These are phyloP conservation scores for Patellaria atrata DNA, from an alignment of 495 filamentous ascomycete species.

Conservation along the genomic window DNA sequence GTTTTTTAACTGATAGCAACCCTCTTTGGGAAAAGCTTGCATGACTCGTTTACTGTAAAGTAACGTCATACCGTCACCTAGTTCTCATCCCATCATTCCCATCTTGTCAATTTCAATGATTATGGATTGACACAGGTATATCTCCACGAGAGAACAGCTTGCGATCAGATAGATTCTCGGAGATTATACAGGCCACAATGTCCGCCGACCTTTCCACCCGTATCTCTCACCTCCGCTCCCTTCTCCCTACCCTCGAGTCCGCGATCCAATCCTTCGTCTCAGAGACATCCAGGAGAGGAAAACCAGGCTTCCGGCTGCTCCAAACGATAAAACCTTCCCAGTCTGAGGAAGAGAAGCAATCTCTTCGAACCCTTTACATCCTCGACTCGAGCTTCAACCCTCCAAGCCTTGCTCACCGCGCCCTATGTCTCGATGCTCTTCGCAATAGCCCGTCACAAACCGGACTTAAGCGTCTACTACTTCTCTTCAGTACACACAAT, in stretches of 20 bases:
- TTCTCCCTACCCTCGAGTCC: constrained; percentile 19
- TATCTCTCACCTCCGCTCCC: constrained; percentile 10
- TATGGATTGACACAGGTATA: no score
- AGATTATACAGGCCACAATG: no score
- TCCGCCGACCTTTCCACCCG: constrained; percentile 11
- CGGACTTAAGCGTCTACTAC: constrained; percentile 43
- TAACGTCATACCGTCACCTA: no score
- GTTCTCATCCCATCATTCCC: no score
- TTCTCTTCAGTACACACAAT: constrained; percentile 81
- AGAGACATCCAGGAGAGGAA: constrained; percentile 37
- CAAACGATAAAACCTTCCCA: constrained; percentile 33
- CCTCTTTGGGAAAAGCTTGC: no score
- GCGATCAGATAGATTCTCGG: no score
- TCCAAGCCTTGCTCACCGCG: constrained; percentile 68
- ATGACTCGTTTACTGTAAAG: no score
- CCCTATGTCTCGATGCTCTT: constrained; percentile 57
- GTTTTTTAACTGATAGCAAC: no score
- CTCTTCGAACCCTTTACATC: constrained; percentile 49
- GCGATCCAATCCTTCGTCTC: constrained; percentile 43
- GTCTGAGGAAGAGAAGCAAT: no score
- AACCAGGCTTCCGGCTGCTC: constrained; percentile 47
- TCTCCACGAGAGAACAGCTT: no score
- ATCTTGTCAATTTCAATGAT: no score
- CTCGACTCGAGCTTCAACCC: constrained; percentile 96
- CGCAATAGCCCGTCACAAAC: constrained; percentile 18